These are phyloP conservation scores for Adansonia grandidieri DNA, from an alignment of 441 rosid genomes.

Conservation along the genomic window DNA sequence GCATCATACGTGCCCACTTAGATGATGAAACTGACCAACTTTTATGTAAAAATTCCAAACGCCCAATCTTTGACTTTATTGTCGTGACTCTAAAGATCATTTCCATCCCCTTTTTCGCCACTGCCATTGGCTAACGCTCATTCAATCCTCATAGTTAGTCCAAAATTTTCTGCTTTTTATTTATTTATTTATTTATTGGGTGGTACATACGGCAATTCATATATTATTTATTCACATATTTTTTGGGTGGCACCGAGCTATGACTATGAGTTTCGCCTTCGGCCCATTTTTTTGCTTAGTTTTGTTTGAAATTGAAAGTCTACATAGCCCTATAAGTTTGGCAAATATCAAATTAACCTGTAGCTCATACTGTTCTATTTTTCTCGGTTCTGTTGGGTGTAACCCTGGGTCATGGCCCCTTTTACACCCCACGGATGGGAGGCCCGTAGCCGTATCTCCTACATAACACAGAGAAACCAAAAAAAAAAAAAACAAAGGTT, in stretches of 20 bases:
- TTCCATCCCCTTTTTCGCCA: too few species aligned
- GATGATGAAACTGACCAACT: not conserved
- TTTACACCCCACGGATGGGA: not conserved
- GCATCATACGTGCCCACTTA: not conserved
- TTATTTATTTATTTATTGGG: not conserved
- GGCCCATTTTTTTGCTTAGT: too few species aligned
- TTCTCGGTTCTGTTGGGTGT: not conserved
- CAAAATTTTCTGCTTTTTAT: not conserved
- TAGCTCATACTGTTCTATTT: not conserved
- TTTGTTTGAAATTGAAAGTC: too few species aligned
- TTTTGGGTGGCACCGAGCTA: too few species aligned
- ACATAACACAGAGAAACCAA: too few species aligned
- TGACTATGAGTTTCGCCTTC: not conserved
- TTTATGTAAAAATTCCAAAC: not conserved
- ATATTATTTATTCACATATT: not conserved
- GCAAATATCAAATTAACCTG: not conserved
- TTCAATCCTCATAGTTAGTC: not conserved
- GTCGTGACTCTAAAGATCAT: not conserved
- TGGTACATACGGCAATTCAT: not conserved
- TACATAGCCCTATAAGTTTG: not conserved
- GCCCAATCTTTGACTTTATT: not conserved
- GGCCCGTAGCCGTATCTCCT: not conserved
- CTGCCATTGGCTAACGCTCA: too few species aligned
- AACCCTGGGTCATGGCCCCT: not conserved
- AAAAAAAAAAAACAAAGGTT: too few species aligned